These are phyloP conservation scores for Sporothrix brasiliensis DNA, from an alignment of 2,329 filamentous ascomycete genomes.

Conservation along the genomic window DNA sequence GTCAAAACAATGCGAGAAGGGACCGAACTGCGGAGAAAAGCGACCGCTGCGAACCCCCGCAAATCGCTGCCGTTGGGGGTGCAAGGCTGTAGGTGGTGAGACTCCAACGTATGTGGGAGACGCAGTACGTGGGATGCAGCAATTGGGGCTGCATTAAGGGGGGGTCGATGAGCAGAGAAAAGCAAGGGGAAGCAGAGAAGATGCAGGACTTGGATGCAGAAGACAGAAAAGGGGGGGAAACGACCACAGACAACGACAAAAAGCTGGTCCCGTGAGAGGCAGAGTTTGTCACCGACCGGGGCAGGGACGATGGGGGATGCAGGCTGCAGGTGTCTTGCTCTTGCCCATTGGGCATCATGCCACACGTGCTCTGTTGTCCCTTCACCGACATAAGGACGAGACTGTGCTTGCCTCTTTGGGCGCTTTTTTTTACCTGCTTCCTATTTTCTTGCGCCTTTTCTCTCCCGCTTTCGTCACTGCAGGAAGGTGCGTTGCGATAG, in stretches of 20 bases:
- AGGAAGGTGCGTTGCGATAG: conserved; percentile 9
- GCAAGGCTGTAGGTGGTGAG: conserved; percentile 22
- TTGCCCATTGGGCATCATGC: conserved; percentile 16
- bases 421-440: background rate
- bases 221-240: conserved; percentile 19
- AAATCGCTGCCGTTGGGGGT: background rate
- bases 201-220: conserved; percentile 25
- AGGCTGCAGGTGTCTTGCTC: conserved; percentile 8
- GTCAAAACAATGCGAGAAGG: background rate
- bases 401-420: conserved; percentile 13
- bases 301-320: conserved; percentile 22
- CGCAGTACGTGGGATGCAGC: conserved; percentile 17
- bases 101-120: conserved; percentile 15
- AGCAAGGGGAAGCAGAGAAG: background rate
- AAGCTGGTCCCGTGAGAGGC: conserved; percentile 28
- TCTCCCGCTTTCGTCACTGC: background rate
- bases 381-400: conserved; percentile 24
- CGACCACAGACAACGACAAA: conserved; percentile 16
- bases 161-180: background rate
- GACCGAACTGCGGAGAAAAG: conserved; percentile 6
- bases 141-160: conserved; percentile 8
- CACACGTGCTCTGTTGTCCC: conserved; percentile 11
- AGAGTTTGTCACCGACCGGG: conserved; percentile 23
- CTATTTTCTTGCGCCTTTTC: background rate
- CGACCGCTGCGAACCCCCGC: background rate